These are phyloP conservation scores for Wallacemonas sp. DNA, from an alignment of 208 protist species.

Conservation along the genomic window DNA sequence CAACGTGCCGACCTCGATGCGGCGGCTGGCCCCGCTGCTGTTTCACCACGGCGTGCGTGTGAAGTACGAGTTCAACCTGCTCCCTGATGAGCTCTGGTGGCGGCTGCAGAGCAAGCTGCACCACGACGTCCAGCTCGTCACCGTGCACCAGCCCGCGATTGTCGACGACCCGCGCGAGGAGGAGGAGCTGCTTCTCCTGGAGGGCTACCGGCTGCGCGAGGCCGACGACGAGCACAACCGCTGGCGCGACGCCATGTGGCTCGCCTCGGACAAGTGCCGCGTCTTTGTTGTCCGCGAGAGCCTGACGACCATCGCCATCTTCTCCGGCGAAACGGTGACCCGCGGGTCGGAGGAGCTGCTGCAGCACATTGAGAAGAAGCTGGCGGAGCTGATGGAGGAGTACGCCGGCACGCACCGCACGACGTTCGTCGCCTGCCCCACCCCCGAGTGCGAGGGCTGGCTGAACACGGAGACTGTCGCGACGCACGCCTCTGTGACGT, in stretches of 20 bases:
- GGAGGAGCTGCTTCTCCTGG: conserved; percentile 56
- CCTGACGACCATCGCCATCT: conserved; percentile 52
- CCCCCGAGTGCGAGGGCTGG: conserved; percentile 66
- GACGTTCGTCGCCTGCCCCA: conserved; percentile 65
- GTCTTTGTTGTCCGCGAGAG: conserved; percentile 80
- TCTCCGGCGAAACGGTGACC: conserved; percentile 53
- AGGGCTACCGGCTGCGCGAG: conserved; percentile 70
- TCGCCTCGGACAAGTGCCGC: conserved; percentile 54
- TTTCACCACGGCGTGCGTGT: conserved; percentile 79
- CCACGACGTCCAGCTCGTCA: conserved; percentile 49
- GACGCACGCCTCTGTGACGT: conserved; percentile 43
- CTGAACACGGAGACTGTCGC: conserved; percentile 53
- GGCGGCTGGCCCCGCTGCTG: conserved; percentile 66
- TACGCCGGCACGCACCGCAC: conserved; percentile 70
- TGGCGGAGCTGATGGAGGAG: conserved; percentile 60
- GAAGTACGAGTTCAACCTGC: conserved; percentile 84
- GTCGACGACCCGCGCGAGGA: conserved; percentile 25
- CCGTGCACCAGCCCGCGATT: conserved; percentile 60
- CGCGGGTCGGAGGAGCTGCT: conserved; percentile 64
- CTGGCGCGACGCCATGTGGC: conserved; percentile 88
- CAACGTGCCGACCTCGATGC: conserved; percentile 44
- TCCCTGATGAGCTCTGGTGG: conserved; percentile 89
- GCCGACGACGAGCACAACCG: conserved; percentile 85
- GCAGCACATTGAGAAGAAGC: conserved; percentile 51
- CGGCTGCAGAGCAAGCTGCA: conserved; percentile 80